Evolutionary conservation across 2,329 filamentous ascomycete genomes (phyloP), one percentile per base, ranked within the genome.

Genomic region (Dothistroma pini): DNA sequence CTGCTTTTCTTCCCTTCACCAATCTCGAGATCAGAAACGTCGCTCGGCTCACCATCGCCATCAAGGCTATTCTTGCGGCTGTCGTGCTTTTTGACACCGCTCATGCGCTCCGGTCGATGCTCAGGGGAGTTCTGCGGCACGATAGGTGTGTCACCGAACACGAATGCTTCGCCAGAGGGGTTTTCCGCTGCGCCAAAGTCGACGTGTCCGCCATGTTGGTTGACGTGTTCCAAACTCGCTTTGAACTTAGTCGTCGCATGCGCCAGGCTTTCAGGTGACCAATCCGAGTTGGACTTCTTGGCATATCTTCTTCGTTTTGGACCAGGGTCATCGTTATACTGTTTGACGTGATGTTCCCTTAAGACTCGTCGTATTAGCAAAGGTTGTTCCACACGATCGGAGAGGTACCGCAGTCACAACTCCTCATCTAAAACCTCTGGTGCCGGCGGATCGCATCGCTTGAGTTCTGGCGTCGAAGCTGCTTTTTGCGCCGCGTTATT

Each of bases 341-440:
- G 11, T 29, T 21, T 35, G 51, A 16, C 4, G 12, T 19, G n/a
- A n/a, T 53, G 29, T 19, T 35, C 10, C 31, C 31, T 21, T 34
- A 19, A n/a, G 19, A 54, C 41, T 19, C 41, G 16, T 50, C 56
- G n/a, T 4, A 50, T 54, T 56, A 60, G 58, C 58, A 34, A 49
- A n/a, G 25, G 22, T 12, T 10, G 49, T 50, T 50, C 44, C 14
- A 22, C 14, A 21, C 12, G 41, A 14, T 25, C 34, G 19, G 44
- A 32, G 31, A 49, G 32, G 25, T 25, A 61, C 16, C n/a, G 31
- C 49, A 54, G 59, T 78, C 75, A 80, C 72, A 80, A 71, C 66
- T 80, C 78, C 54, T 80, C 77, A 34, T 80, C 78, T 41, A 76
- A 74, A 48, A 78, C 76, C 69, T 78, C 77, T 65, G 63, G 64